Base-by-base conservation (phyloP, 2,329 filamentous ascomycete genomes). In the Arthroderma sp. region DNA sequence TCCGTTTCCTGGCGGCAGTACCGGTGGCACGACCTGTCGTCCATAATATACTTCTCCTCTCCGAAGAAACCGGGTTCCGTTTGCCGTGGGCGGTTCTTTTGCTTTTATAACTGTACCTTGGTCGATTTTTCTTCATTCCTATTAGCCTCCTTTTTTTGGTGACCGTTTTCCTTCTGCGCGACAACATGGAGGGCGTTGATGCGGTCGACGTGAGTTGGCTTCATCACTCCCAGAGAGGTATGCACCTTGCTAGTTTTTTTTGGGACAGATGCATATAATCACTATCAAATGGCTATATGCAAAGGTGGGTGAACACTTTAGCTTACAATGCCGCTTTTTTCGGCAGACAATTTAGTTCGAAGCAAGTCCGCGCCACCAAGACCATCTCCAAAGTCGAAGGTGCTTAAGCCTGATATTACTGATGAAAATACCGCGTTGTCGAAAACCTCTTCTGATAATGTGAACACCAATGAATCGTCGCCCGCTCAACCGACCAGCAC, bases 181-280 rank as follows among this genome's bases (percentile, higher is more conserved):
- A 30, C 36, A 42, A 49, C 27, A 89, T 89, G 85, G 85, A 89
- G 66, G 80, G 83, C 55, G 77, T 85, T 52, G 80, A 86, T 62
- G 81, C 81, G 53, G 77, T 93, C 58, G 86, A 94, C 66, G 85
- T 93, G 59, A 87, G 83, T 65, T 94, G 86, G 86, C 83, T 93
- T 71, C 83, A 91, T 65, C 83, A 84, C 60, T 78, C 81, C 55
- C 78, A 80, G 51, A 87, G 83, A 81, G 85, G 86, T 85, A 72
- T 65, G 74, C 65, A 10, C 36, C 15, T 9, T 42, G 3, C 15
- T 22, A 22, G 15, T 22, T 22, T 22, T 22, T 11, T 11, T 22
- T 5, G 9, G 8, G n/a, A 22, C 15, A 22, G 15, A 22, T 22
- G 15, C 15, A 22, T 22, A 22, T 22, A 22, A 22, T 22, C 15